Percentiles rank a stretch among this genome's conserved stretches.
Conservation (phyloP, 345 rosid species). For the Rhizophora mangle region DNA sequence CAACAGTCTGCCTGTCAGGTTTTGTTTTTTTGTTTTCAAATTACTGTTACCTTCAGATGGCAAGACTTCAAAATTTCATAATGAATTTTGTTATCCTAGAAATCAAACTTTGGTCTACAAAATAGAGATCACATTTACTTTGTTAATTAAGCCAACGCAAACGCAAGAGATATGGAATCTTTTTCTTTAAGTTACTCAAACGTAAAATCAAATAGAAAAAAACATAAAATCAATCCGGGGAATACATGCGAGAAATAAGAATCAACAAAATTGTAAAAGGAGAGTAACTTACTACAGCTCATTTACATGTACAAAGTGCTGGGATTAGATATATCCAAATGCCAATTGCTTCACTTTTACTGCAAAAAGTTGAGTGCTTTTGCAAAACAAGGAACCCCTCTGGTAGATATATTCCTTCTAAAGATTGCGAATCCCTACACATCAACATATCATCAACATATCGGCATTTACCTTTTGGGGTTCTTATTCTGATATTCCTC, state of each 20-base stretch:
- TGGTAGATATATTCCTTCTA: slow-evolving; percentile 5
- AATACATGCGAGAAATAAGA: slow-evolving; percentile 12
- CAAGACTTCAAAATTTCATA: too few species aligned
- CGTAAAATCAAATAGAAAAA: too few species aligned
- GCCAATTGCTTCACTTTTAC: slow-evolving; percentile 19
- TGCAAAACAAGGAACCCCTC: slow-evolving; percentile 18
- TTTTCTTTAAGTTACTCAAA: too few species aligned
- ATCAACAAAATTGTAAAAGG: slow-evolving; percentile 12
- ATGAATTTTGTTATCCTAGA: too few species aligned
- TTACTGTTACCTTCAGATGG: too few species aligned
- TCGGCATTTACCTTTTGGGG: slow-evolving; percentile 12
- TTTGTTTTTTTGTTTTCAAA: too few species aligned
- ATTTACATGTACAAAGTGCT: slow-evolving; percentile 1
- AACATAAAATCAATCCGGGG: neutral
- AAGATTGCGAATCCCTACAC: slow-evolving; percentile 11
- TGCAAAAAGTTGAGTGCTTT: slow-evolving; percentile 30
- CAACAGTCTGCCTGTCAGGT: too few species aligned
- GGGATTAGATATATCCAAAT: slow-evolving; percentile 28
- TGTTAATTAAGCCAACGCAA: too few species aligned
- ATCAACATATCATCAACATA: slow-evolving; percentile 11
- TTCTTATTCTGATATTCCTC: slow-evolving; percentile 16
- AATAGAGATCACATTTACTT: too few species aligned
- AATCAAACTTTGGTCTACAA: too few species aligned
- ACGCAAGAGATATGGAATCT: too few species aligned
- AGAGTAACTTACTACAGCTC: slow-evolving; percentile 32